Evolutionary conservation across 345 rosid genomes (phyloP).

Genomic region (Capsella bursapastoris): DNA sequence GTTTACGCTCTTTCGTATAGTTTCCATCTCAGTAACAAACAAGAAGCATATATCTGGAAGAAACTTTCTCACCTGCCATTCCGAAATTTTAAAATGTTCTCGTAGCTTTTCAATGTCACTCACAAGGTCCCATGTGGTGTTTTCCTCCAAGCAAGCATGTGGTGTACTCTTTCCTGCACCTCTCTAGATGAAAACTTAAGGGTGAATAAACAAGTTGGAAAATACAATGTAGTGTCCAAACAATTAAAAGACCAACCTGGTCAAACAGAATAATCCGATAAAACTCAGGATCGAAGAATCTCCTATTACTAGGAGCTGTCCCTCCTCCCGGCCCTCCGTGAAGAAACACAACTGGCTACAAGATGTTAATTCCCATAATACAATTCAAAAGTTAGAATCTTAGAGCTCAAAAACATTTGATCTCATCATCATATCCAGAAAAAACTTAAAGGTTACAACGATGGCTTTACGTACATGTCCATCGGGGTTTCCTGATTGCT

Average conservation of each 20-base stretch:
- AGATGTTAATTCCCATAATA: conserved; percentile 19
- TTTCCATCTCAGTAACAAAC: neutral
- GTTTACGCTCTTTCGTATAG: neutral
- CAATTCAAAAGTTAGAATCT: conserved; percentile 14
- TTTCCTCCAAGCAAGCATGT: conserved; percentile 92
- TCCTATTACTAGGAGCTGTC: conserved; percentile 72
- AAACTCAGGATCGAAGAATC: conserved; percentile 86
- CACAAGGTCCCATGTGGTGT: conserved; percentile 93
- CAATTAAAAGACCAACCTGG: conserved; percentile 56
- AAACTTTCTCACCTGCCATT: conserved; percentile 72
- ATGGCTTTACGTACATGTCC: conserved; percentile 67
- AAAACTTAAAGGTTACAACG: conserved; percentile 23
- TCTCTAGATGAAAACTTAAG: conserved; percentile 48
- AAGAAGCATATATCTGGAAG: neutral
- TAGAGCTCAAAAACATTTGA: neutral
- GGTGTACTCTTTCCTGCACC: conserved; percentile 98
- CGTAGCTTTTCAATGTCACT: conserved; percentile 86
- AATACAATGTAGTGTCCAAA: neutral
- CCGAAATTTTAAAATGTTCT: conserved; percentile 76
- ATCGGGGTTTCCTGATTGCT: conserved; percentile 89
- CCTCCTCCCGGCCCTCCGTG: conserved; percentile 99
- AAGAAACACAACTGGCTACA: conserved; percentile 94
- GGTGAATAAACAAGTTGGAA: neutral
- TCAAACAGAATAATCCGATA: conserved; percentile 85
- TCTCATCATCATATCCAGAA: neutral